Evolutionary conservation across 2,329 filamentous ascomycete genomes (phyloP).

Genomic region (Bipolaris cookei): DNA sequence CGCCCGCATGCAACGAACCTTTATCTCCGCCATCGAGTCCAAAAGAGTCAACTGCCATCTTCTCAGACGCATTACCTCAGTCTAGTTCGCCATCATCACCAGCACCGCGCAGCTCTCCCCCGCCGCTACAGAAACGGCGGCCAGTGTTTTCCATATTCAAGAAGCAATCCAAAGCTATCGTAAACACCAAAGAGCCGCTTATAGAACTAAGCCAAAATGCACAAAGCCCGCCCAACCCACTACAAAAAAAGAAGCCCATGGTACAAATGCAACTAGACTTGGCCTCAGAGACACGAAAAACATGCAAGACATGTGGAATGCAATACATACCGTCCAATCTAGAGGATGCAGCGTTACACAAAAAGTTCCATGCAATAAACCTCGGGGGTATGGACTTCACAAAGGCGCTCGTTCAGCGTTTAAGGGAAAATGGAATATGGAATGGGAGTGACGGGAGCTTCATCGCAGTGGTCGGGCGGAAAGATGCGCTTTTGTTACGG

Average conservation of each 20-base stretch:
- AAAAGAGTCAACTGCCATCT: constrained; percentile 40
- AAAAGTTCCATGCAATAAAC: constrained; percentile 68
- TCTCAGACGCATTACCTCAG: constrained; percentile 51
- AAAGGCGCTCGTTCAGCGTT: constrained; percentile 62
- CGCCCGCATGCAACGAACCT: constrained; percentile 20
- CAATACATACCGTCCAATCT: constrained; percentile 67
- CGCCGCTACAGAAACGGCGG: constrained; percentile 47
- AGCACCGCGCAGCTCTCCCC: constrained; percentile 28
- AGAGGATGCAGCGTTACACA: constrained; percentile 68
- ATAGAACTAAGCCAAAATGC: constrained; percentile 45
- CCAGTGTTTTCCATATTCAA: constrained; percentile 59
- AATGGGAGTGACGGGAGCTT: constrained; percentile 54
- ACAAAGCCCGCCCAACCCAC: constrained; percentile 33
- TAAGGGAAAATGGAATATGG: constrained; percentile 60
- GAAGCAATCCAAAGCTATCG: constrained; percentile 26
- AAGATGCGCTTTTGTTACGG: constrained; percentile 59
- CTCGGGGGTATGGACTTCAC: constrained; percentile 66
- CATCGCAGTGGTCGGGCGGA: constrained; percentile 64
- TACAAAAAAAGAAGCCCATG: constrained; percentile 48
- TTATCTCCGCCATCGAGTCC: constrained; percentile 39
- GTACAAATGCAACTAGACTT: constrained; percentile 68
- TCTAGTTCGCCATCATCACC: constrained; percentile 46
- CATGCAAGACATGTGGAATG: constrained; percentile 68
- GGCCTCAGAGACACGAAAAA: constrained; percentile 61
- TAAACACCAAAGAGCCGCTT: constrained; percentile 24